Percentiles rank a stretch among this genome's conserved stretches.
These are phyloP conservation scores for Epichloe sylvatica DNA, from an alignment of 2,329 filamentous ascomycete genomes.

Conservation along the genomic window DNA sequence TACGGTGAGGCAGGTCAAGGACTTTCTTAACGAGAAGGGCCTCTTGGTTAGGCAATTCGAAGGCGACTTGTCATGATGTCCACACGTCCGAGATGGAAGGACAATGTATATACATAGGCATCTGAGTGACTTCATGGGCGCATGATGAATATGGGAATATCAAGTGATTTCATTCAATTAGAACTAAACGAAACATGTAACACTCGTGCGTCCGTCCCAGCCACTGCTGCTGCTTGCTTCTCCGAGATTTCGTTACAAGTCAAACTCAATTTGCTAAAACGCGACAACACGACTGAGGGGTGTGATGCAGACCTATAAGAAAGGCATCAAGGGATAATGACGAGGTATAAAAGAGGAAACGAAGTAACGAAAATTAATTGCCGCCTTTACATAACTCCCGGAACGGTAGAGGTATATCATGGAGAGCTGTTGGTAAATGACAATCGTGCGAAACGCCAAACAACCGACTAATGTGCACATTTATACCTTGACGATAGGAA, in stretches of 20 bases:
- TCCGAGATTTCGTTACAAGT: background rate
- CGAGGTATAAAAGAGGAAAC: background rate
- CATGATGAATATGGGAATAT: background rate
- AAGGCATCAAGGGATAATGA: background rate
- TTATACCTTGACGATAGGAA: background rate
- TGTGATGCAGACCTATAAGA: background rate
- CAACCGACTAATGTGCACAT: background rate
- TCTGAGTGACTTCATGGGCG: background rate
- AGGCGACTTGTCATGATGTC: conserved; percentile 26
- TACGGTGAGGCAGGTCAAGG: conserved; percentile 87
- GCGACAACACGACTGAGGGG: background rate
- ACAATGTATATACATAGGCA: background rate
- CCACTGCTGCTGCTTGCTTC: background rate
- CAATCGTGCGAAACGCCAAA: background rate
- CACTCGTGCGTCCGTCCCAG: background rate
- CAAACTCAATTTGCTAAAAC: background rate
- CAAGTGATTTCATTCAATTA: background rate
- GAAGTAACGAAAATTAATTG: background rate
- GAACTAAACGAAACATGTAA: background rate
- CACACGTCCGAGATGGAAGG: background rate
- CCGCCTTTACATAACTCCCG: background rate
- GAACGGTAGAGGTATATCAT: background rate
- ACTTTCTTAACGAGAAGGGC: conserved; percentile 56
- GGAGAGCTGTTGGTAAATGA: background rate
- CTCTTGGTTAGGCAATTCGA: conserved; percentile 73